Percentiles rank a stretch among this genome's conserved stretches.
Conservation (phyloP, 2,329 filamentous ascomycete genomes). For the Cladosporium sp. region DNA sequence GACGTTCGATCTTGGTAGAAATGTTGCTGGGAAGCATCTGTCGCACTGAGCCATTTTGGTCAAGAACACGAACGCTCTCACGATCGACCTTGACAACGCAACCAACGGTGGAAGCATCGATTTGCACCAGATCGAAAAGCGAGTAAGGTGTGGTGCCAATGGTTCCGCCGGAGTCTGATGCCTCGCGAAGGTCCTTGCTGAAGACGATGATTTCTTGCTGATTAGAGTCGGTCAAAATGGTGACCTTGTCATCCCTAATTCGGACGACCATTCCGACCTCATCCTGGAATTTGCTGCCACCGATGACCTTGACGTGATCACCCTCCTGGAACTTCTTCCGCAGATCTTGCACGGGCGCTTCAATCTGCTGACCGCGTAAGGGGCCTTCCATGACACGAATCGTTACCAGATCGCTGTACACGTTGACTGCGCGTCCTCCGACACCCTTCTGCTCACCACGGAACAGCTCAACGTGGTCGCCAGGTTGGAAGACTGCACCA, state of each 20-base stretch:
- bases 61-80: constrained; percentile 84
- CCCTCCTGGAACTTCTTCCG: constrained; percentile 90
- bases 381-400: constrained; percentile 77
- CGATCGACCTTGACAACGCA: constrained; percentile 94
- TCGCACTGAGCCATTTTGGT: constrained; percentile 82
- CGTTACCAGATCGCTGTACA: constrained; percentile 89
- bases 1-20: constrained; percentile 81
- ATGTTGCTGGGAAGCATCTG: constrained; percentile 89
- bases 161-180: constrained; percentile 85
- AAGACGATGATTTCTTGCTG: constrained; percentile 96
- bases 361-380: constrained; percentile 78
- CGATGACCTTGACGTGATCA: constrained; percentile 98
- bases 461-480: constrained; percentile 95
- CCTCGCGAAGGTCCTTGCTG: constrained; percentile 92
- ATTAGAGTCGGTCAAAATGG: constrained; percentile 86
- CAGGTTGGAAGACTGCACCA: constrained; percentile 80
- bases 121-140: constrained; percentile 89
- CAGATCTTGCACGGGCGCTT: constrained; percentile 87
- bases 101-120: constrained; percentile 88
- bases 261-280: constrained; percentile 97
- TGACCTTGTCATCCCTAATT: constrained; percentile 88
- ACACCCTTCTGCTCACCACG: constrained; percentile 93
- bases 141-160: constrained; percentile 85
- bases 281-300: constrained; percentile 88
- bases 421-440: constrained; percentile 78